Percentiles rank a stretch among this genome's conserved stretches.
These are phyloP conservation scores for Monosporascus sp. DNA, from an alignment of 2,329 filamentous ascomycete genomes.

Conservation along the genomic window DNA sequence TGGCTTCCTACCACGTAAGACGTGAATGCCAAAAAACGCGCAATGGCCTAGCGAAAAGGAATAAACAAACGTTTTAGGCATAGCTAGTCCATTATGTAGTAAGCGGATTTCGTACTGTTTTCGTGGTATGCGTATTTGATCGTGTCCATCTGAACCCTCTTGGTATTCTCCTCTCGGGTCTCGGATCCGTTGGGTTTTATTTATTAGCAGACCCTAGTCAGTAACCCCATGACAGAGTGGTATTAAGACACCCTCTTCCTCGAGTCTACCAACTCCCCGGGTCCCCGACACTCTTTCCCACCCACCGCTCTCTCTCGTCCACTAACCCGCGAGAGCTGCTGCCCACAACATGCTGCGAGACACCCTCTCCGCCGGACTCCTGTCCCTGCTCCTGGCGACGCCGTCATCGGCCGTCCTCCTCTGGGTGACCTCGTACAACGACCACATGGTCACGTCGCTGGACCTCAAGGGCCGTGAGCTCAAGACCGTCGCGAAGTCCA, in stretches of 20 bases:
- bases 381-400: constrained; percentile 22
- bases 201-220: not conserved
- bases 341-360: constrained; percentile 1
- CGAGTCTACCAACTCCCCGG: not conserved
- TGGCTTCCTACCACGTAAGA: not conserved
- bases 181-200: not conserved
- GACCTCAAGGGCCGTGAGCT: constrained; percentile 33
- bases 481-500: constrained; percentile 35
- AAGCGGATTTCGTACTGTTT: no score
- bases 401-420: constrained; percentile 35
- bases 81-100: no score
- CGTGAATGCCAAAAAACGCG: not conserved
- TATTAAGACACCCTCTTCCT: not conserved
- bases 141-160: no score
- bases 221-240: not conserved
- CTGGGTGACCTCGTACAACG: constrained; percentile 45
- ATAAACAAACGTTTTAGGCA: no score
- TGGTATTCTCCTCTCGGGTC: not conserved
- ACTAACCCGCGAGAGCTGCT: not conserved
- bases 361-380: constrained; percentile 19
- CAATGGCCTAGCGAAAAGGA: no score
- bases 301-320: no score
- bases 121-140: no score
- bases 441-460: constrained; percentile 41
- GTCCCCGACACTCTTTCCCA: no score